Base-by-base conservation (phyloP, 495 filamentous ascomycete species). In the Aspergillus ellipticus region DNA sequence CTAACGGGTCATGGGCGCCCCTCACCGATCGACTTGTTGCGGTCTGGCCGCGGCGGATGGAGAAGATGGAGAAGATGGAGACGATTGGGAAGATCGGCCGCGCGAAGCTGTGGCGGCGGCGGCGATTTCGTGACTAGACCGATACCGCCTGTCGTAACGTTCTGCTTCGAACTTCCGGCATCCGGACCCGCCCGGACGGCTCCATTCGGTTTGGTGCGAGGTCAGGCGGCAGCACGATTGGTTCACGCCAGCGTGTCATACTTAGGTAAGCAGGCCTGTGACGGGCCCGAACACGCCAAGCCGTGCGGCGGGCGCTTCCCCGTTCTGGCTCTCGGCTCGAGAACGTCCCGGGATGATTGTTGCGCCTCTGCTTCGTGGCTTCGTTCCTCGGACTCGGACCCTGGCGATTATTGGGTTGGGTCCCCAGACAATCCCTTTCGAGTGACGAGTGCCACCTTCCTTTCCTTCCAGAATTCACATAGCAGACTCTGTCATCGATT, bases 151-250 rank as follows among this genome's bases (percentile, higher is more conserved):
- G 39, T 28, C 15, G 20, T 48, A 6, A 17, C 7, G 5, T 29
- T 20, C 17, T 24, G 13, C 39, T 9, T 13, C 35, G 19, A 57
- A 57, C 49, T 39, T 57, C 55, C 55, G 55, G 49, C 55, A 47
- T 57, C 55, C 55, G 55, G 17, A 21, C 17, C 16, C 41, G 47
- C 39, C 37, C 45, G 26, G 35, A 35, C 15, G 19, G 8, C 11
- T 51, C 13, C 7, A 33, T 46, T 3, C 11, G 21, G n/a, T 9
- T 43, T 29, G 31, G 22, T 17, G 13, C 5, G 10, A 5, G 5
- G 28, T 5, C 5, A 31, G 5, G 10, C 7, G 13, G 13, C 2
- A 7, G 13, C 31, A 1, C 31, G 9, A 33, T 33, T 33, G 31
- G 31, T 13, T 13, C 9, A 3, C 2, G 31, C 31, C 31, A 7